Conservation (phyloP, 768 basidiomycete genomes). For the Mycena vulgaris region DNA sequence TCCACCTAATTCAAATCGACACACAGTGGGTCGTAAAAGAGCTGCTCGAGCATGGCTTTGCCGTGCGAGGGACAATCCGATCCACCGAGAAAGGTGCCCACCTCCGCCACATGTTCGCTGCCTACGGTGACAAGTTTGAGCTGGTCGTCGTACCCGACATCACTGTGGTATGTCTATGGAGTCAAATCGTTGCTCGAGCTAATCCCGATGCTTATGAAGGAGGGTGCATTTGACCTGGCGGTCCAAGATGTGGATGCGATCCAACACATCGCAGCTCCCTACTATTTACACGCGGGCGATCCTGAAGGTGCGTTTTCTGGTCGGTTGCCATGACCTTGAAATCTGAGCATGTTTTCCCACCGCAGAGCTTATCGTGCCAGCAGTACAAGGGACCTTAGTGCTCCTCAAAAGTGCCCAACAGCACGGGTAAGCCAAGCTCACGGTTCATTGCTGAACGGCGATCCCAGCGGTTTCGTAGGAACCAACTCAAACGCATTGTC, state of each 20-base stretch:
- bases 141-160: slow-evolving; percentile 83
- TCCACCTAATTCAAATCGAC: no score
- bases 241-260: slow-evolving; percentile 84
- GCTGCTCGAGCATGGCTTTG: slow-evolving; percentile 74
- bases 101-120: slow-evolving; percentile 67
- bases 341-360: no score
- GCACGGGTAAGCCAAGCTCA: slow-evolving; percentile 50
- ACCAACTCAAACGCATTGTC: slow-evolving; percentile 75
- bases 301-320: not conserved
- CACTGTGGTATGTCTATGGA: slow-evolving; percentile 43
- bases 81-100: slow-evolving; percentile 71
- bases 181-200: not conserved
- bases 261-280: slow-evolving; percentile 78
- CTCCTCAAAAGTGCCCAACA: slow-evolving; percentile 57
- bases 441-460: no score
- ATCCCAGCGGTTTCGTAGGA: slow-evolving; percentile 39
- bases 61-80: slow-evolving; percentile 78
- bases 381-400: slow-evolving; percentile 58
- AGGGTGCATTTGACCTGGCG: slow-evolving; percentile 82
- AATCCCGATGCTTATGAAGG: not conserved
- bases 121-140: slow-evolving; percentile 72
- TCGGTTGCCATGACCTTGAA: not conserved
- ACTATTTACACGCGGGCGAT: slow-evolving; percentile 39
- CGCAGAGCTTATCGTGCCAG: slow-evolving; percentile 47
- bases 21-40: slow-evolving; percentile 67